These are phyloP conservation scores for Buxus sempervirens DNA, from an alignment of 164 flowering plant genomes.

Conservation along the genomic window DNA sequence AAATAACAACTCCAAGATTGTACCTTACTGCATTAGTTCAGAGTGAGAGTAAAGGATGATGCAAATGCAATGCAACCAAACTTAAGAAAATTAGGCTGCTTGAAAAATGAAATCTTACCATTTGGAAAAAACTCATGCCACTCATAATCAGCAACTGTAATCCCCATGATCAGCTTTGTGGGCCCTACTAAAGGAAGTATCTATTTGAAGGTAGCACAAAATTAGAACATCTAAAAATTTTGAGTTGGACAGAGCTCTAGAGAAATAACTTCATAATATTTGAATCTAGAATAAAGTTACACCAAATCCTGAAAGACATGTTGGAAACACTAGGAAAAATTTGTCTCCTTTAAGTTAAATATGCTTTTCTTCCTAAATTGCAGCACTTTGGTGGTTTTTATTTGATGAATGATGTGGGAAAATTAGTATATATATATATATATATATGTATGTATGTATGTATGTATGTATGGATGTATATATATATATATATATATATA, in stretches of 20 bases:
- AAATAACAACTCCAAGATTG: slow-evolving; percentile 74
- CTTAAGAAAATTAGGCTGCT: not conserved
- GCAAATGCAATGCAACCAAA: too few species aligned
- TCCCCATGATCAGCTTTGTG: slow-evolving; percentile 61
- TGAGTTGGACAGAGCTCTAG: not conserved
- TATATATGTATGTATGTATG: too few species aligned
- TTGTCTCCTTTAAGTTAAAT: too few species aligned
- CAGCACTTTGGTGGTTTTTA: too few species aligned
- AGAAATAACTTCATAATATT: not conserved
- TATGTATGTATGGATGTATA: too few species aligned
- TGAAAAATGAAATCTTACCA: slow-evolving; percentile 38
- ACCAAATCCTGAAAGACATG: not conserved
- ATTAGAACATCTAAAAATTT: not conserved
- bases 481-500: too few species aligned
- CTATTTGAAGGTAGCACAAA: slow-evolving; percentile 25
- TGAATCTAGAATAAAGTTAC: not conserved
- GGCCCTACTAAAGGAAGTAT: slow-evolving; percentile 80
- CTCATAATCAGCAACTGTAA: slow-evolving; percentile 50
- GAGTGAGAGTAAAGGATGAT: slow-evolving; percentile 13
- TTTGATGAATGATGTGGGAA: too few species aligned
- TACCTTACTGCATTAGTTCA: slow-evolving; percentile 49
- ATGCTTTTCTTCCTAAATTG: too few species aligned
- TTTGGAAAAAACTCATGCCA: slow-evolving; percentile 98
- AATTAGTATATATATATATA: too few species aligned
- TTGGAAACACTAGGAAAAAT: not conserved